phyloP scores from a whole-genome alignment of 2,329 filamentous ascomycete genomes.

The Fusarium veterinarium region DNA sequence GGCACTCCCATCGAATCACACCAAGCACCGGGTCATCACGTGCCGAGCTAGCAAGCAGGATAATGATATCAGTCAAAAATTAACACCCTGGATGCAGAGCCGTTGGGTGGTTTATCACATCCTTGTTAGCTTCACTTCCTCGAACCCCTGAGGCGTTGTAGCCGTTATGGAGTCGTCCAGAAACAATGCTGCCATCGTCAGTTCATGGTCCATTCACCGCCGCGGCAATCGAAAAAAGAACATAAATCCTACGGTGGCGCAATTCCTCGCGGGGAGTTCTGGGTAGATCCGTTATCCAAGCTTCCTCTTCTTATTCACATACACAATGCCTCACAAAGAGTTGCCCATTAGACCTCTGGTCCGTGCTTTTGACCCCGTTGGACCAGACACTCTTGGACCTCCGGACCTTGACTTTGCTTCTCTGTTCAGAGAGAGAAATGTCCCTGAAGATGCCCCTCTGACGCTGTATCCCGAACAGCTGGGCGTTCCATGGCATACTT shows the following conservation, averaged over 20 bases:
- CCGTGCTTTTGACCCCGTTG: slow-evolving; percentile 11
- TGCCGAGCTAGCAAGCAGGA: background rate
- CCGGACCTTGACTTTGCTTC: slow-evolving; percentile 14
- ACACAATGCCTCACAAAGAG: slow-evolving; percentile 20
- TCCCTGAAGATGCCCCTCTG: slow-evolving; percentile 8
- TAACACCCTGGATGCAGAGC: background rate
- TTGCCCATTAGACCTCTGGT: slow-evolving; percentile 11
- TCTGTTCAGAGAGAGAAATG: background rate
- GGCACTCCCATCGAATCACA: slow-evolving; percentile 12
- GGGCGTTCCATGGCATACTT: slow-evolving; percentile 11
- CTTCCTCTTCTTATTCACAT: background rate
- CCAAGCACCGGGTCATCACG: background rate
- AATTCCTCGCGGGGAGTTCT: background rate
- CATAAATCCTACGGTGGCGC: slow-evolving; percentile 1
- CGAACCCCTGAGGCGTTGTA: slow-evolving; percentile 11
- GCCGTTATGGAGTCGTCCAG: slow-evolving; percentile 21
- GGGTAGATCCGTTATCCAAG: background rate
- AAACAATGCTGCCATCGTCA: slow-evolving; percentile 13
- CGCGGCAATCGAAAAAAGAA: slow-evolving; percentile 13
- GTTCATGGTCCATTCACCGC: slow-evolving; percentile 26
- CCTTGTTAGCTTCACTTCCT: slow-evolving; percentile 1
- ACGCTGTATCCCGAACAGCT: background rate
- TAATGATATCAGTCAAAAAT: background rate
- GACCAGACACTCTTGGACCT: background rate
- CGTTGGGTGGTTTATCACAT: background rate